Conservation (phyloP, 495 filamentous ascomycete genomes). For the Podospora comata region DNA sequence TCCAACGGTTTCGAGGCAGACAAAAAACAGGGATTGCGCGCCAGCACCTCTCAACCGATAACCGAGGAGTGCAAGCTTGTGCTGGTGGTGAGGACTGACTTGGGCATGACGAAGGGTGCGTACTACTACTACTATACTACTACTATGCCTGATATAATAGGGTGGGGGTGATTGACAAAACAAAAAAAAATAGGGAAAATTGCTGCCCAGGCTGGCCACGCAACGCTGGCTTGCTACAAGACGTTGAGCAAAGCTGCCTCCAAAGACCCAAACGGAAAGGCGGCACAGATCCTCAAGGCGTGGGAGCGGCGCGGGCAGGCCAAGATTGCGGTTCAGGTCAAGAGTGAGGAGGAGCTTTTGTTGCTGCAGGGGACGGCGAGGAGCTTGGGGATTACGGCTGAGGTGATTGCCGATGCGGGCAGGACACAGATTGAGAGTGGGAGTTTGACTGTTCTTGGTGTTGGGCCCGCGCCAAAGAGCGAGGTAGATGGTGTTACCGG, state of each 20-base stretch:
- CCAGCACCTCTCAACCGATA: slow-evolving; percentile 24
- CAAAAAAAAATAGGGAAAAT: slow-evolving; percentile 71
- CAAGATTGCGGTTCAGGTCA: slow-evolving; percentile 86
- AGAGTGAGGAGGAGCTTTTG: slow-evolving; percentile 78
- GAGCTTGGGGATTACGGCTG: slow-evolving; percentile 79
- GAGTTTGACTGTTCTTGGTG: slow-evolving; percentile 83
- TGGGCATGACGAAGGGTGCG: slow-evolving; percentile 94
- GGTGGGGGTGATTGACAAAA: not conserved
- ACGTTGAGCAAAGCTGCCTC: slow-evolving; percentile 56
- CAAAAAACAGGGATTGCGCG: slow-evolving; percentile 45
- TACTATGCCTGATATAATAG: not conserved
- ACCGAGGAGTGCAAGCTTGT: slow-evolving; percentile 92
- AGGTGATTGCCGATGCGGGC: slow-evolving; percentile 91
- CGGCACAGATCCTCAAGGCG: slow-evolving; percentile 63
- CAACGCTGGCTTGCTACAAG: slow-evolving; percentile 96
- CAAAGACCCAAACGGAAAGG: slow-evolving; percentile 45
- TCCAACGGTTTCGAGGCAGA: slow-evolving; percentile 50
- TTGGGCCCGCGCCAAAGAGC: slow-evolving; percentile 84
- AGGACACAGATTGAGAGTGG: slow-evolving; percentile 94
- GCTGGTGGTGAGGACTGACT: slow-evolving; percentile 83
- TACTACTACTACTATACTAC: not conserved
- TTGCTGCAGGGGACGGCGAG: slow-evolving; percentile 73
- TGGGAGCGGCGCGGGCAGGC: slow-evolving; percentile 87
- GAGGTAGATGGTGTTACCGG: slow-evolving; percentile 85
- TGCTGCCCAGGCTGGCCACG: slow-evolving; percentile 92